Evolutionary conservation across 495 filamentous ascomycete species (phyloP).

Genomic region (Daldinia caldariorum): DNA sequence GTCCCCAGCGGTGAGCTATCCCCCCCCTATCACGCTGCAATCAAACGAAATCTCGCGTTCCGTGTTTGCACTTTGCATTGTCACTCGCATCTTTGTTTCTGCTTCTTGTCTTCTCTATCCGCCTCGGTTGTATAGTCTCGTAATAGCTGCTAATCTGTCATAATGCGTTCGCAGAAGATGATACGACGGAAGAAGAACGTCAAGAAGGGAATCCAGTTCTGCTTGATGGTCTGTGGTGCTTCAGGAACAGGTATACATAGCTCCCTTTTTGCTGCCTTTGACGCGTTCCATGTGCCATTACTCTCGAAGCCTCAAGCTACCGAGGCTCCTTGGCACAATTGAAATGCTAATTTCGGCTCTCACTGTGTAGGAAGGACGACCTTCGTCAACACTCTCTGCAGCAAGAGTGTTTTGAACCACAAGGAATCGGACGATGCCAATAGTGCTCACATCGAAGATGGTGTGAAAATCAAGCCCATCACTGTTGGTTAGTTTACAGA

Average conservation of each 20-base stretch:
- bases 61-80: slow-evolving; percentile 15
- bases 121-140: slow-evolving; percentile 20
- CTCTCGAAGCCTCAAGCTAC: neutral
- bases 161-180: slow-evolving; percentile 74
- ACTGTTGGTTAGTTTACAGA: slow-evolving; percentile 81
- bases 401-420: slow-evolving; percentile 85
- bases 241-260: slow-evolving; percentile 88
- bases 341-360: slow-evolving; percentile 42
- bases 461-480: slow-evolving; percentile 96
- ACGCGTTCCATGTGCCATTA: slow-evolving; percentile 26
- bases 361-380: slow-evolving; percentile 82
- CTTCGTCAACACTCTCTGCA: slow-evolving; percentile 99
- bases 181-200: slow-evolving; percentile 99
- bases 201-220: slow-evolving; percentile 99
- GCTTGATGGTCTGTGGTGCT: slow-evolving; percentile 99
- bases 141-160: slow-evolving; percentile 49
- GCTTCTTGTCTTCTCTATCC: slow-evolving; percentile 20
- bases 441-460: slow-evolving; percentile 92
- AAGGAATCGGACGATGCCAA: slow-evolving; percentile 91
- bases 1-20: slow-evolving; percentile 52
- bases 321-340: slow-evolving; percentile 15
- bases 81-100: slow-evolving; percentile 17
- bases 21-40: slow-evolving; percentile 48
- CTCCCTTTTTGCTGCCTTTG: slow-evolving; percentile 19
- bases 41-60: slow-evolving; percentile 35